These are phyloP conservation scores for Lignosus rhinocerotis DNA, from an alignment of 1,284 basidiomycete species.

Conservation along the genomic window DNA sequence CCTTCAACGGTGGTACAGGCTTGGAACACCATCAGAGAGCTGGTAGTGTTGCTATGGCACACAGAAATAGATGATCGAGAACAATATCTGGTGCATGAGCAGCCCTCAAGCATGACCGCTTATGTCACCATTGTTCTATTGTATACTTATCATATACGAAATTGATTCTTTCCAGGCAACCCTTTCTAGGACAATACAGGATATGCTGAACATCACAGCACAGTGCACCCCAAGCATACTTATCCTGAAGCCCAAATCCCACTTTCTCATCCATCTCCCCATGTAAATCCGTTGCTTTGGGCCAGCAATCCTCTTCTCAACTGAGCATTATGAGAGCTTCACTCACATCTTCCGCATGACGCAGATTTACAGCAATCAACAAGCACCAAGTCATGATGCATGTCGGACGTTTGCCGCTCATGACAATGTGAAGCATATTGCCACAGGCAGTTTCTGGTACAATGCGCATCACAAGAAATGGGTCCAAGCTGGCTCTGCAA, in stretches of 20 bases:
- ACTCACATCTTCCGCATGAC: conserved; percentile 21
- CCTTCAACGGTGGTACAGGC: conserved; percentile 21
- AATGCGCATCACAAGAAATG: too few relatives aligned
- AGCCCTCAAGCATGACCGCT: too few relatives aligned
- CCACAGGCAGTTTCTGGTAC: conserved; percentile 18
- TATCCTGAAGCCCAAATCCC: conserved; percentile 19
- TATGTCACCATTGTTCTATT: neutral
- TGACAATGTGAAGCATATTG: conserved; percentile 14
- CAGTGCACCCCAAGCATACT: conserved; percentile 12
- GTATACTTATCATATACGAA: neutral
- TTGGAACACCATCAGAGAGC: conserved; percentile 27
- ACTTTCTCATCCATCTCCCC: conserved; percentile 21
- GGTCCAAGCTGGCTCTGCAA: too few relatives aligned
- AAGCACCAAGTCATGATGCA: conserved; percentile 22
- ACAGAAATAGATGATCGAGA: conserved; percentile 26
- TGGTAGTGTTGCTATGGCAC: conserved; percentile 32
- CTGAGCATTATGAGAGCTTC: conserved; percentile 25
- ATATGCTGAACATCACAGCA: conserved; percentile 14
- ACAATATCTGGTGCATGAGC: conserved; percentile 28
- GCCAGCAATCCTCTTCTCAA: conserved; percentile 23
- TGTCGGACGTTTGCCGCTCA: conserved; percentile 13
- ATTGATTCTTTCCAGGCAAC: conserved; percentile 1
- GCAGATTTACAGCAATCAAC: conserved; percentile 23
- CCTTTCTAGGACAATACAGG: conserved; percentile 18
- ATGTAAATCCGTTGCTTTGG: conserved; percentile 17